A percentile compares a stretch with the other conserved stretches of the same genome.
These are phyloP conservation scores for Sugiyamaella americana DNA, from an alignment of 805 yeast species.

Conservation along the genomic window DNA sequence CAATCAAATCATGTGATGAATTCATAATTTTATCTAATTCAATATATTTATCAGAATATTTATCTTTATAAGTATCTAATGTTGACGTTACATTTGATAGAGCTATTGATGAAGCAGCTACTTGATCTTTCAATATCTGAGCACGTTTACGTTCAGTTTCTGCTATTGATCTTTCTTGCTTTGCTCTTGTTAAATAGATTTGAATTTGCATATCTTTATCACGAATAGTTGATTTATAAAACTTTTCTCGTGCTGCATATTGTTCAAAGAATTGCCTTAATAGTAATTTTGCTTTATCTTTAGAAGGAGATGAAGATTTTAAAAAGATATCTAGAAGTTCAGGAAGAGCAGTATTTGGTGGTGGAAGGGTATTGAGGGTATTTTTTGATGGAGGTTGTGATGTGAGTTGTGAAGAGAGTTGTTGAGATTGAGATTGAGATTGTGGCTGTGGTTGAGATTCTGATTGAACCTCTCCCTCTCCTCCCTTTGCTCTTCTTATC, in stretches of 20 bases:
- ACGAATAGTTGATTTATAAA: conserved; percentile 7
- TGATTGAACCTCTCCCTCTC: too few relatives aligned
- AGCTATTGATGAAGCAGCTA: conserved; percentile 10
- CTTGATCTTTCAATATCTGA: conserved; percentile 17
- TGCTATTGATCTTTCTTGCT: conserved; percentile 32
- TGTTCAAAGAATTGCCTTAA: conserved; percentile 17
- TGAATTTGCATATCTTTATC: conserved; percentile 18
- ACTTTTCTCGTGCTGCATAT: conserved; percentile 17
- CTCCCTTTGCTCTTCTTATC: too few relatives aligned
- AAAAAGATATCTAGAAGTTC: background rate
- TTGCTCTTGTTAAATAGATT: conserved; percentile 28
- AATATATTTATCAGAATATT: background rate
- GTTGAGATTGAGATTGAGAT: too few relatives aligned
- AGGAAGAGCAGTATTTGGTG: background rate
- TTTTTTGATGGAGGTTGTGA: too few relatives aligned
- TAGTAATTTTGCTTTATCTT: conserved; percentile 11
- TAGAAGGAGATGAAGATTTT: background rate
- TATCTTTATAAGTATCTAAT: background rate
- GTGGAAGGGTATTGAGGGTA: background rate
- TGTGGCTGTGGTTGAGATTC: too few relatives aligned
- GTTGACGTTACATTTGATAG: background rate
- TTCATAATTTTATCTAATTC: background rate
- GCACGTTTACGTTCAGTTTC: conserved; percentile 31
- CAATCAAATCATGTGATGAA: background rate
- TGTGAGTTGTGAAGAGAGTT: too few relatives aligned